Evolutionary conservation across 78 protist species (phyloP).

Genomic region (Pigoraptor vietnamica): DNA sequence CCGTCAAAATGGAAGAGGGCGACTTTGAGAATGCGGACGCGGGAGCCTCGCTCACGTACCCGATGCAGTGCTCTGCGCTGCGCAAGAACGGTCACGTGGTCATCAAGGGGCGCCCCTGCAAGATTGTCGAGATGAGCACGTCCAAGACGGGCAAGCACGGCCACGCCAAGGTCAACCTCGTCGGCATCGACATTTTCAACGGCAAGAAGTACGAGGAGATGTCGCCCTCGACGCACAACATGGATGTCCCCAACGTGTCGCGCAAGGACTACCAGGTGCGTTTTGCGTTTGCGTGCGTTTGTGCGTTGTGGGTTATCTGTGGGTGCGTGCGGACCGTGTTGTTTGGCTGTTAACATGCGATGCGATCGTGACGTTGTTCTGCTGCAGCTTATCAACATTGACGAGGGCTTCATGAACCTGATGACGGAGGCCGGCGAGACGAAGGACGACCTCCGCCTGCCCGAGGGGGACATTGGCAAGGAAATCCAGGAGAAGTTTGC

Average conservation of each 20-base stretch:
- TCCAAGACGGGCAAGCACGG: constrained; percentile 99
- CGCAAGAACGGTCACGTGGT: constrained; percentile 61
- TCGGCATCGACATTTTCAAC: constrained; percentile 93
- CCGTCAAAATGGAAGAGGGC: constrained; percentile 18
- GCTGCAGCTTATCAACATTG: constrained; percentile 55
- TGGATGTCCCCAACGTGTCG: constrained; percentile 82
- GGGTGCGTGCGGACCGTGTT: not conserved
- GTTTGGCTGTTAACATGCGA: not conserved
- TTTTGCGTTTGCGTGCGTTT: not conserved
- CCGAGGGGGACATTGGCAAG: constrained; percentile 42
- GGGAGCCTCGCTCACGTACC: constrained; percentile 44
- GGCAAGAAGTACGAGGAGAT: constrained; percentile 93
- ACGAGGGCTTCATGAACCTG: constrained; percentile 58
- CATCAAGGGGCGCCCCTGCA: constrained; percentile 83
- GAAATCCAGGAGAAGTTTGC: constrained; percentile 36
- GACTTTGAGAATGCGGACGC: constrained; percentile 6
- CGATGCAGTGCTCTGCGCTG: constrained; percentile 63
- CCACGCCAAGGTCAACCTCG: constrained; percentile 94
- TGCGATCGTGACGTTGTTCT: no score
- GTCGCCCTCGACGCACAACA: constrained; percentile 92
- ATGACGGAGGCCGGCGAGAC: constrained; percentile 50
- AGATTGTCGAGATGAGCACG: constrained; percentile 71
- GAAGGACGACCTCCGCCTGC: constrained; percentile 59
- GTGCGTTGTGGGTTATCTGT: no score
- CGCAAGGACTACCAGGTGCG: constrained; percentile 63